Evolutionary conservation across 495 filamentous ascomycete species (phyloP).

Genomic region (Amphirosellinia nigrospora): DNA sequence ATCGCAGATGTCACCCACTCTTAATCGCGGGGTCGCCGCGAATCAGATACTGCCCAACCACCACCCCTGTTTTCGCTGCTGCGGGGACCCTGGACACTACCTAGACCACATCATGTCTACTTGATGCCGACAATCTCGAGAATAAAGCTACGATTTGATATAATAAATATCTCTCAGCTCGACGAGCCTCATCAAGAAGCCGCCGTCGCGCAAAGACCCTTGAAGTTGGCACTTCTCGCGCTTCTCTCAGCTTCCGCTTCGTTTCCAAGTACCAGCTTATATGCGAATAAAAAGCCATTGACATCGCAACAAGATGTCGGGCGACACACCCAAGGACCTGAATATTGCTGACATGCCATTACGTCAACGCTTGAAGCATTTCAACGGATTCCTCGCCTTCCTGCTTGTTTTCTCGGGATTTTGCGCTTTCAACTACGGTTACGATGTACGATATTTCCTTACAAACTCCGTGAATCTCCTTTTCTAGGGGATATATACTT

Average conservation of each 20-base stretch:
- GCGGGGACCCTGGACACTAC: slow-evolving; percentile 8
- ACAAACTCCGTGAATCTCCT: background rate
- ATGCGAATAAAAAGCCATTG: background rate
- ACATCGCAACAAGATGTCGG: background rate
- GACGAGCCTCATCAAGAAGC: slow-evolving; percentile 4
- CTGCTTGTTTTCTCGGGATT: slow-evolving; percentile 28
- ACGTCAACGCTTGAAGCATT: slow-evolving; percentile 24
- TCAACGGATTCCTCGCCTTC: slow-evolving; percentile 30
- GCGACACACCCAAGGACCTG: background rate
- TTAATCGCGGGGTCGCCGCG: too few relatives aligned
- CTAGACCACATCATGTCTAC: background rate
- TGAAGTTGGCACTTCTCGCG: slow-evolving; percentile 6
- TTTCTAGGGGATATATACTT: background rate
- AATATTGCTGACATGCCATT: slow-evolving; percentile 5
- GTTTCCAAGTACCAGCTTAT: background rate
- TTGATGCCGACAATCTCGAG: too few relatives aligned
- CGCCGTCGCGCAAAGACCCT: slow-evolving; percentile 16
- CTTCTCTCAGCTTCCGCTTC: slow-evolving; percentile 9
- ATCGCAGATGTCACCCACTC: too few relatives aligned
- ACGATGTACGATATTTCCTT: slow-evolving; percentile 23
- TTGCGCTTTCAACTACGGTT: slow-evolving; percentile 33
- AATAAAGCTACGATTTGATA: slow-evolving; percentile 4
- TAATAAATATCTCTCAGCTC: background rate
- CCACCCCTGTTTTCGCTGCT: slow-evolving; percentile 11
- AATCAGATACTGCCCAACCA: slow-evolving; percentile 10